Conservation (phyloP, 169 alveolate species). For the Plasmodium sp. region DNA sequence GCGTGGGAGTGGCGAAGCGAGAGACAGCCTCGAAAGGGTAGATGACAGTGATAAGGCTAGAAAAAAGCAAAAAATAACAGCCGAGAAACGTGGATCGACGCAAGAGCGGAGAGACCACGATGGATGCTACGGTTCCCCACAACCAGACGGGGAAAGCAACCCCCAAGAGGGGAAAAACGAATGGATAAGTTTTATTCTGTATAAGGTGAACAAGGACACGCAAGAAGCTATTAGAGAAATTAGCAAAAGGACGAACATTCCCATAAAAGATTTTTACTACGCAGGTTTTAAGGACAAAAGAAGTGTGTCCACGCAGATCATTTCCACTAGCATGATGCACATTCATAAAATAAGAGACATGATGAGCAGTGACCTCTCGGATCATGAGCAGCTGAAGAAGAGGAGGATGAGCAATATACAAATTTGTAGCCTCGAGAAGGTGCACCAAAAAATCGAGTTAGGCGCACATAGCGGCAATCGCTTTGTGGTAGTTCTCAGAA, state of each 20-base stretch:
- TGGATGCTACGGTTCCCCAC: not conserved
- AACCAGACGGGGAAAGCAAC: not conserved
- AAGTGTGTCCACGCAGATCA: slow-evolving; percentile 70
- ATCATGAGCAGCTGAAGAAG: slow-evolving; percentile 2
- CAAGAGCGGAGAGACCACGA: not conserved
- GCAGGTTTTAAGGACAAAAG: slow-evolving; percentile 75
- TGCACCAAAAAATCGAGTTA: slow-evolving; percentile 35
- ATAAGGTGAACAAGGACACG: slow-evolving; percentile 72
- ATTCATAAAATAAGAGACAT: not conserved
- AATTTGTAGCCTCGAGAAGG: slow-evolving; percentile 55
- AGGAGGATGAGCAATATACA: not conserved
- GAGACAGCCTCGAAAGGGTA: not conserved
- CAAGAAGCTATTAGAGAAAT: slow-evolving; percentile 74
- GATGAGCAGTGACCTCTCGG: not conserved
- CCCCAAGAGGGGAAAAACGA: slow-evolving; percentile 11
- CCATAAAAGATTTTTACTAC: slow-evolving; percentile 61
- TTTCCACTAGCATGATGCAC: slow-evolving; percentile 10
- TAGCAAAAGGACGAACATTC: slow-evolving; percentile 54
- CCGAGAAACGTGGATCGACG: not conserved
- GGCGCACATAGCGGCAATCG: slow-evolving; percentile 72
- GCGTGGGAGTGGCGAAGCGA: not conserved
- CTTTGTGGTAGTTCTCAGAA: slow-evolving; percentile 53
- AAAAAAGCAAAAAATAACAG: not conserved
- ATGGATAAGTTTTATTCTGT: slow-evolving; percentile 37
- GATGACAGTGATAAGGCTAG: not conserved